These are phyloP conservation scores for Calonectria montana DNA, from an alignment of 2,329 filamentous ascomycete genomes.

Conservation along the genomic window DNA sequence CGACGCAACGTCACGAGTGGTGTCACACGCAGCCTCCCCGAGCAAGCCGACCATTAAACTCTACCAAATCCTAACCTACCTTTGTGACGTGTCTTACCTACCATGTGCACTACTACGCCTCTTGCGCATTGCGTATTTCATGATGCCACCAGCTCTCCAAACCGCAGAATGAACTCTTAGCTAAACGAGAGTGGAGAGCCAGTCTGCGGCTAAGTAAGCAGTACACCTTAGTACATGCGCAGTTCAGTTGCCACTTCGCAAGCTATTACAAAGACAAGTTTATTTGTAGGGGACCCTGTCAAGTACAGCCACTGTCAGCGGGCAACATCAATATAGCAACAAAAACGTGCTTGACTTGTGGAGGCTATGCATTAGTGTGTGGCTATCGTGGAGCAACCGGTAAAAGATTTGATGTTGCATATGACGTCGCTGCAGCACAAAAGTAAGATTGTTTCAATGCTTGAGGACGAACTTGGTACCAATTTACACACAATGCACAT, in stretches of 20 bases:
- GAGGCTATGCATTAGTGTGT: not conserved
- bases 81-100: not conserved
- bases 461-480: not conserved
- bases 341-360: not conserved
- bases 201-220: not conserved
- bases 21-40: not conserved
- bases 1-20: not conserved
- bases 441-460: not conserved
- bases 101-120: not conserved
- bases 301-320: slow-evolving; percentile 3
- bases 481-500: not conserved
- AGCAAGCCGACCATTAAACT: not conserved
- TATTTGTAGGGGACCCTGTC: not conserved
- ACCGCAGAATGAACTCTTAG: not conserved
- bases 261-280: not conserved
- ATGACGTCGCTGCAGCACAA: not conserved
- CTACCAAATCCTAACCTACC: not conserved
- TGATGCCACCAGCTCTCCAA: not conserved
- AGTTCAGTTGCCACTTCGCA: not conserved
- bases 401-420: not conserved
- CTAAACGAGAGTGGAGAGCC: not conserved
- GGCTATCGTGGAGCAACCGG: not conserved
- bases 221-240: no score
- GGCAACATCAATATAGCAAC: not conserved
- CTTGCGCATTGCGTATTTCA: not conserved